These are phyloP conservation scores for Xylaria hypoxylon DNA, from an alignment of 2,329 filamentous ascomycete genomes.

Conservation along the genomic window DNA sequence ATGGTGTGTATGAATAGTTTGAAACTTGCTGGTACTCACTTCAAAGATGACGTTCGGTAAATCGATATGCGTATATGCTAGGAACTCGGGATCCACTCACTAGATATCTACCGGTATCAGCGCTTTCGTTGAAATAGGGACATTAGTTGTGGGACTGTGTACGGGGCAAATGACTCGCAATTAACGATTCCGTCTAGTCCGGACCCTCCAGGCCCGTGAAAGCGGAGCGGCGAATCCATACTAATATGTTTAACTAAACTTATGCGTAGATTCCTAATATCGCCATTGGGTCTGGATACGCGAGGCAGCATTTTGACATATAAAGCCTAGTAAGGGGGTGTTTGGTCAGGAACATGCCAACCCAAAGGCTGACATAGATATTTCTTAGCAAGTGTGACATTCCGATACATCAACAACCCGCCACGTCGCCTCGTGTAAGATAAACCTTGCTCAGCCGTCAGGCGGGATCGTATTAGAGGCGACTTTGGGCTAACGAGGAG, in stretches of 20 bases:
- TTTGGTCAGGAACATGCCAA: conserved; percentile 9
- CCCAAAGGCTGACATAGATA: conserved; percentile 7
- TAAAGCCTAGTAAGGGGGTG: background rate
- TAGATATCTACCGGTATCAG: too few relatives aligned
- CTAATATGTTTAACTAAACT: too few relatives aligned
- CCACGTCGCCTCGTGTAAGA: conserved; percentile 19
- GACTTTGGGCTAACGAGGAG: conserved; percentile 1
- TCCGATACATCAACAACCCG: background rate
- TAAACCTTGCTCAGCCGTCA: background rate
- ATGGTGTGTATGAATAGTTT: background rate
- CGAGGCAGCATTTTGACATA: background rate
- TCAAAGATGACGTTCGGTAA: conserved; percentile 1
- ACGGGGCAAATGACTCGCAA: conserved; percentile 2
- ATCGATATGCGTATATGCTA: conserved; percentile 3
- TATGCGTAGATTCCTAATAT: background rate
- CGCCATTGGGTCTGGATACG: background rate
- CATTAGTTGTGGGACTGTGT: background rate
- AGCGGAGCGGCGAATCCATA: background rate
- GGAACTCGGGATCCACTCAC: background rate
- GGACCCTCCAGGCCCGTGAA: background rate
- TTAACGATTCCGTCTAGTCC: conserved; percentile 1
- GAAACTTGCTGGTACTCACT: background rate
- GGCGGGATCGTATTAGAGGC: background rate
- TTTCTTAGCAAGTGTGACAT: conserved; percentile 6
- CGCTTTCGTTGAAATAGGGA: background rate